phyloP scores from a whole-genome alignment of 352 stramenopile genomes.

The Ochromonadaceae sp. region DNA sequence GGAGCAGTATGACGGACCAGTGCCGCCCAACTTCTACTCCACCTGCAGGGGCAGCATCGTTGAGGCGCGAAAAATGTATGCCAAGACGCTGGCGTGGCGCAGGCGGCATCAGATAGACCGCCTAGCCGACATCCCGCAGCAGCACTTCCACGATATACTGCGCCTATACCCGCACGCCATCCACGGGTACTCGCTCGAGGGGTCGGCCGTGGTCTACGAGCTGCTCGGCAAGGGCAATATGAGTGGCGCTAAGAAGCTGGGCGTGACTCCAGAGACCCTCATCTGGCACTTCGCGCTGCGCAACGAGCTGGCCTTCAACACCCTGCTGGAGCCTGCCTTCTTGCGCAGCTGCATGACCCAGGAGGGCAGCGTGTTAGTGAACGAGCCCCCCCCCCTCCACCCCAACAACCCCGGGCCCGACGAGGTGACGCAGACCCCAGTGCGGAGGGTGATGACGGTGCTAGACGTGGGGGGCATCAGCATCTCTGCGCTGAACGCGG shows the following conservation, averaged over 20 bases:
- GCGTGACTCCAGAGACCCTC: neutral
- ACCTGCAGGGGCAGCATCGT: neutral
- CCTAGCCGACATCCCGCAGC: neutral
- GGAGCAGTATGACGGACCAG: no score
- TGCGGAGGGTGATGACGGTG: constrained; percentile 27
- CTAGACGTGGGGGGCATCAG: constrained; percentile 28
- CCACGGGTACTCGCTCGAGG: neutral
- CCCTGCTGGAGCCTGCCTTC: no score
- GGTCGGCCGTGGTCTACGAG: constrained; percentile 6
- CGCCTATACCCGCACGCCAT: neutral
- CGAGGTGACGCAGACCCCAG: neutral
- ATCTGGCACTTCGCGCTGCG: constrained; percentile 10
- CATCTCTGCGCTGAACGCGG: constrained; percentile 24
- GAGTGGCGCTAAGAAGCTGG: neutral
- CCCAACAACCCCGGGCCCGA: neutral
- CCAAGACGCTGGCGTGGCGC: neutral
- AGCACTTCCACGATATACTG: constrained; percentile 6
- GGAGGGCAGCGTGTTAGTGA: neutral
- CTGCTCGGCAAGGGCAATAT: constrained; percentile 2
- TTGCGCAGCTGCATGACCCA: neutral
- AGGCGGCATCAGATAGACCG: neutral
- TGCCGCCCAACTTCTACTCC: constrained; percentile 3
- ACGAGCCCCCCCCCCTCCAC: neutral
- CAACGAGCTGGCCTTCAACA: neutral
- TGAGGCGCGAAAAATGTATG: constrained; percentile 1